A percentile compares a stretch with the other conserved stretches of the same genome.
Conservation (phyloP, 768 basidiomycete genomes). For the Pleurotus sapidus region DNA sequence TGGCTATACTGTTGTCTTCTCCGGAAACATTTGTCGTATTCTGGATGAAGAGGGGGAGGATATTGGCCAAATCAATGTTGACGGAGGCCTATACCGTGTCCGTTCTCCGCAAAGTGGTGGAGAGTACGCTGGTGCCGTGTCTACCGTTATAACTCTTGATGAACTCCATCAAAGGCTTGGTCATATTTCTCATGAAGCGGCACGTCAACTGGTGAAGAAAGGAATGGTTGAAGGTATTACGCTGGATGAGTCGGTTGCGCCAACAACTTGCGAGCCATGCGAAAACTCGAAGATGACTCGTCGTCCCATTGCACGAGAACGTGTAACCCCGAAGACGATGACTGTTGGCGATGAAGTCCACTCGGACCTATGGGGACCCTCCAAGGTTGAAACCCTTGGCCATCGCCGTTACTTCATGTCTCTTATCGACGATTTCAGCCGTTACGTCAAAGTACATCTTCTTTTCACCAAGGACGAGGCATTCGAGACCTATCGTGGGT, state of each 20-base stretch:
- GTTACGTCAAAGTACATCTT: conserved; percentile 13
- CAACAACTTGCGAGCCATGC: conserved; percentile 24
- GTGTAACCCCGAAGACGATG: background rate
- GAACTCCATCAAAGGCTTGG: conserved; percentile 24
- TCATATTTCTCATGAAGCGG: conserved; percentile 18
- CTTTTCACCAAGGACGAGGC: conserved; percentile 19
- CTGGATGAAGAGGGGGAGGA: conserved; percentile 14
- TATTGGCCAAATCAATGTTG: conserved; percentile 17
- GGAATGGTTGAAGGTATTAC: conserved; percentile 20
- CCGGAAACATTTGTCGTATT: conserved; percentile 20
- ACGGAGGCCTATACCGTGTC: conserved; percentile 17
- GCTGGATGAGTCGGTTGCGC: conserved; percentile 14
- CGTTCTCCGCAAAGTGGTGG: conserved; percentile 9
- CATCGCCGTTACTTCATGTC: conserved; percentile 22
- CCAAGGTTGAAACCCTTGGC: conserved; percentile 12
- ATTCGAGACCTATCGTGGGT: conserved; percentile 17
- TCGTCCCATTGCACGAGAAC: conserved; percentile 12
- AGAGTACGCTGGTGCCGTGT: conserved; percentile 9
- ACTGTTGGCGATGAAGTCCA: conserved; percentile 19
- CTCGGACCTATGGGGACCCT: conserved; percentile 34
- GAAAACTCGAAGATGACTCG: conserved; percentile 24
- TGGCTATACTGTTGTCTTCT: conserved; percentile 20
- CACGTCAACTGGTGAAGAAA: conserved; percentile 16
- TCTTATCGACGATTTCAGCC: conserved; percentile 24
- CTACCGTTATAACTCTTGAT: conserved; percentile 17